Evolutionary conservation across 257 asterid genomes (phyloP), one percentile per base, ranked within the genome.

Genomic region (Solanum tacnaense): DNA sequence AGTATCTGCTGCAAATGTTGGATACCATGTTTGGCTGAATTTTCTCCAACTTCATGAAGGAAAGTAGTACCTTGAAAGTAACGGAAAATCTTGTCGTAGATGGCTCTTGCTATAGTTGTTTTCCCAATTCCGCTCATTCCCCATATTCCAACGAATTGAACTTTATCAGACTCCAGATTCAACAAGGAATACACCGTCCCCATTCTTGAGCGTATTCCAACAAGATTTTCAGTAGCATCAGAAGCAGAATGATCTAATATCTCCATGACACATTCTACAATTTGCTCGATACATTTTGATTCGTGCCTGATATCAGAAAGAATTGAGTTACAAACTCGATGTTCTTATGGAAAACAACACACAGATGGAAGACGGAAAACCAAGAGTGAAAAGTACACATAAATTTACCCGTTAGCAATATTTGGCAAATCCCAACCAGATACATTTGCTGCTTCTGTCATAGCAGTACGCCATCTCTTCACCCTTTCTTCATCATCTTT

Each of bases 51-150:
- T 79, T 88, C 83, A 46, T 72, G 87, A 70, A 88, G 87, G 78
- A 68, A 88, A 73, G 67, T 71, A 44, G 84, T 41, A 35, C 87
- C 88, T 49, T 52, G 46, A 60, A 84, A 88, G 27, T 73, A 21
- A 11, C 52, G 44, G 20, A 15, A 83, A 34, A 46, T 88, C 75
- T 83, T 74, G 62, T 88, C 38, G 5, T 44, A 83, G 75, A 84
- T 38, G 85, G 67, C 38, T 84, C 87, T 84, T 46, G 87, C 89
- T 25, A 70, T 29, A 29, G 75, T 70, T 29, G 38, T 70, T 73
- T 83, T 88, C 18, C 89, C 89, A 9, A 83, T 49, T n/a, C 85
- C 85, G 34, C 87, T 85, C 88, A 88, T 88, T 18, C 89, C 84
- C 79, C 74, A 83, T 34, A 88, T 71, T 71, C 87, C 85, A 29